Percentiles rank a stretch among this genome's conserved stretches.
Evolutionary conservation across 495 filamentous ascomycete species (phyloP).

Genomic region (Penicillium angulare): DNA sequence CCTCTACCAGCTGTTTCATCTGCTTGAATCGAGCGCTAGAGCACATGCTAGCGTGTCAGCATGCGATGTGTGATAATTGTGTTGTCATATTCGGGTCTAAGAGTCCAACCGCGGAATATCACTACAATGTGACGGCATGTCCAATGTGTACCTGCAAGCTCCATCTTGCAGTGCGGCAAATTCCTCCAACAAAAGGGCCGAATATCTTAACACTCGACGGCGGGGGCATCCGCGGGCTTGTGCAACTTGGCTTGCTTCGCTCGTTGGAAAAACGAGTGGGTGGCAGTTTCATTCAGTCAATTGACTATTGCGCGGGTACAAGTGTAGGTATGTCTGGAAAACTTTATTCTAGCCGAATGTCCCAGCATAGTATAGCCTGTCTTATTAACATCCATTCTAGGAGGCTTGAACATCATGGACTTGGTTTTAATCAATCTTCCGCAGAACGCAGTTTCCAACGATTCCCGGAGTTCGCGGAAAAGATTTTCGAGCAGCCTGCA

Average conservation of each 20-base stretch:
- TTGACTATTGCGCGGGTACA: constrained; percentile 54
- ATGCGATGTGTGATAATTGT: constrained; percentile 34
- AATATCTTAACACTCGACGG: constrained; percentile 59
- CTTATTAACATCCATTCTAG: not conserved
- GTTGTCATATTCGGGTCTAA: constrained; percentile 20
- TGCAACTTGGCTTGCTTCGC: constrained; percentile 46
- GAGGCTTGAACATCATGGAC: not conserved
- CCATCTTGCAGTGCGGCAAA: constrained; percentile 19
- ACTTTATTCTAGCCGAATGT: not conserved
- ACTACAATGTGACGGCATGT: constrained; percentile 21
- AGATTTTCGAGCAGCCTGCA: not conserved
- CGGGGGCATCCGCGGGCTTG: constrained; percentile 50
- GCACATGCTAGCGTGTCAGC: constrained; percentile 30
- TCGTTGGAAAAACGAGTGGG: constrained; percentile 41
- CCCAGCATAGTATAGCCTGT: not conserved
- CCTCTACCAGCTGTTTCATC: constrained; percentile 22
- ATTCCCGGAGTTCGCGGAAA: not conserved
- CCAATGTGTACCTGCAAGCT: constrained; percentile 35
- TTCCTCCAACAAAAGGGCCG: constrained; percentile 45
- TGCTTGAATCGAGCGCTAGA: constrained; percentile 26
- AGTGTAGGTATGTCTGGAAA: constrained; percentile 44
- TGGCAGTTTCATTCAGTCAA: constrained; percentile 35
- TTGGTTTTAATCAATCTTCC: constrained; percentile 15
- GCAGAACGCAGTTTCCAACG: not conserved
- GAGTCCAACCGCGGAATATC: constrained; percentile 11